Base-by-base conservation (phyloP, 1,284 basidiomycete genomes). In the Ustilago cynodontis region DNA sequence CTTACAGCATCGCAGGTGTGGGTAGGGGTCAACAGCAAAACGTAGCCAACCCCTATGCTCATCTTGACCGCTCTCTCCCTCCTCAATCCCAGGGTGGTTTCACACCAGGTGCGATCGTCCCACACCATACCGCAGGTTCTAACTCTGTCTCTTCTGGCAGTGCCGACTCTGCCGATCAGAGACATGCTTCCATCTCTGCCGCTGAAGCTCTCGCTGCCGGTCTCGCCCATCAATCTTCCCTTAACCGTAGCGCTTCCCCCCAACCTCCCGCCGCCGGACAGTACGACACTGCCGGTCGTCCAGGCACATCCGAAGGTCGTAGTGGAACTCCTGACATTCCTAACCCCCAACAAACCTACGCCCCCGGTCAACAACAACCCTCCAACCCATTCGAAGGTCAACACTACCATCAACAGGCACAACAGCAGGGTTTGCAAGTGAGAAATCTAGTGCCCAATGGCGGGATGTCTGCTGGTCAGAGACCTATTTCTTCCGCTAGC, bases 21-120 rank as follows among this genome's bases (percentile, higher is more conserved):
- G 79, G 78, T 35, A 47, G 70, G 5, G 65, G 72, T 49, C 47
- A 49, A 22, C 62, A 67, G 65, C 47, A 69, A 43, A 83, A 83
- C 55, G 59, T 82, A 13, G 73, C 69, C 59, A 83, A 82, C 70
- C 82, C 82, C 4, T 83, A 83, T 35, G 80, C 80, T 28, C 80
- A 83, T 49, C 67, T 83, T 13, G 80, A 83, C 56, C 78, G 82
- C 14, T 55, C 56, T n/a, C 72, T 73, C 11, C 18, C 50, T 33
- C 28, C 49, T 26, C 51, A n/a, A n/a, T n/a, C n/a, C n/a, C n/a
- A 55, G 51, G 41, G 13, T 35, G 59, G 50, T 33, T 67, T 67
- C 35, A 37, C 52, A 13, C 71, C 69, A 20, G 61, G 65, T 18
- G 11, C 51, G 10, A 37, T 62, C 20, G 29, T 59, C 29, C 33